phyloP scores from a whole-genome alignment of 768 basidiomycete genomes.

The Aureoboletus auriporus region DNA sequence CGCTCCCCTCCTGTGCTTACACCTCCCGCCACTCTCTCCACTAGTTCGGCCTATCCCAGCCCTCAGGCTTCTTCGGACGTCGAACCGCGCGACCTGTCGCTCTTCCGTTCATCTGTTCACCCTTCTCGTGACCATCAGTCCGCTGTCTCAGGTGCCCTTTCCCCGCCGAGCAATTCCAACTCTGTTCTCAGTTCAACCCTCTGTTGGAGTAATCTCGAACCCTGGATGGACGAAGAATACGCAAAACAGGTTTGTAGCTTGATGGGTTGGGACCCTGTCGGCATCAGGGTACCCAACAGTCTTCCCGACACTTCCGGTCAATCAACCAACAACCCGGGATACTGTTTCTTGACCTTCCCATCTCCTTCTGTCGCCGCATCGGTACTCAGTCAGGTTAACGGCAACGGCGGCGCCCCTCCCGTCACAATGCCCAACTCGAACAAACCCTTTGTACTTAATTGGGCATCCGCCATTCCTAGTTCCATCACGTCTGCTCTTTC shows the following conservation, averaged over 20 bases:
- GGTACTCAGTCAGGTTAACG: constrained; percentile 65
- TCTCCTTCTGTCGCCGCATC: constrained; percentile 63
- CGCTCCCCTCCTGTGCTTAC: constrained; percentile 32
- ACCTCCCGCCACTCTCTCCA: constrained; percentile 21
- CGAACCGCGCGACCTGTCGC: constrained; percentile 16
- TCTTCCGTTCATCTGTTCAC: constrained; percentile 16
- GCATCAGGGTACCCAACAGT: constrained; percentile 67
- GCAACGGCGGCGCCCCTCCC: constrained; percentile 36
- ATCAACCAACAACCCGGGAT: constrained; percentile 80
- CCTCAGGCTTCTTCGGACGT: constrained; percentile 10
- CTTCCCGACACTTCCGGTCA: constrained; percentile 55
- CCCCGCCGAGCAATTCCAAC: constrained; percentile 27
- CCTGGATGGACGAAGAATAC: constrained; percentile 98
- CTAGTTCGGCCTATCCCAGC: constrained; percentile 15
- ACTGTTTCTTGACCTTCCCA: constrained; percentile 85
- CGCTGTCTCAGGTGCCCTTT: constrained; percentile 9
- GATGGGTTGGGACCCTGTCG: constrained; percentile 83
- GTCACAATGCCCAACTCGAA: constrained; percentile 83
- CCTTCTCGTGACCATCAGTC: constrained; percentile 17
- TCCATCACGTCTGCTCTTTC: constrained; percentile 30
- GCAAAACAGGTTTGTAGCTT: constrained; percentile 80
- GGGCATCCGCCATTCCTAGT: constrained; percentile 52
- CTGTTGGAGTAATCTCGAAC: constrained; percentile 86
- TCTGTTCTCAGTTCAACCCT: constrained; percentile 50
- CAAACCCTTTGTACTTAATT: constrained; percentile 77